These are phyloP conservation scores for Pleomassaria siparia DNA, from an alignment of 2,329 filamentous ascomycete species.

Conservation along the genomic window DNA sequence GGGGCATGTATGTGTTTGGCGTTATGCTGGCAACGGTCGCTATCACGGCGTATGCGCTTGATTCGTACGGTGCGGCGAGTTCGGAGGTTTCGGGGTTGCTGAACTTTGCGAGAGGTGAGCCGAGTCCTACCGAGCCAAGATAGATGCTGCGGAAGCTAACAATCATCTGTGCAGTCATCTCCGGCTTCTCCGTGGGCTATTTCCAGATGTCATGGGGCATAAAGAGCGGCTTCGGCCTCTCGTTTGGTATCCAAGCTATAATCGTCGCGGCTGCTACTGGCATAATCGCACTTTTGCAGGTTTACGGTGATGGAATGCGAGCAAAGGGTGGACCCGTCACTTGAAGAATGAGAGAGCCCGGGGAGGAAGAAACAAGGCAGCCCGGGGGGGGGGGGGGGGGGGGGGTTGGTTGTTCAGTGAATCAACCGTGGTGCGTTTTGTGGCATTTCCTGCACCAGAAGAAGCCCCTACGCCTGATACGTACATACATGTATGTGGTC, in stretches of 20 bases:
- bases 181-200: conserved; percentile 39
- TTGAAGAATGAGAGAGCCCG: neutral
- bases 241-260: conserved; percentile 39
- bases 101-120: conserved; percentile 35
- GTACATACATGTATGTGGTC: too few species aligned
- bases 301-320: conserved; percentile 30
- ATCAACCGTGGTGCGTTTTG: too few species aligned
- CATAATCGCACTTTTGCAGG: conserved; percentile 30
- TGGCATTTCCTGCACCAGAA: too few species aligned
- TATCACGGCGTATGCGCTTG: conserved; percentile 39
- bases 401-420: too few species aligned
- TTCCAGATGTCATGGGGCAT: conserved; percentile 40
- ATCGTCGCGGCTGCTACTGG: conserved; percentile 32
- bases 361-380: neutral
- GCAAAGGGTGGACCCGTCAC: conserved; percentile 22
- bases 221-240: conserved; percentile 30
- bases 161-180: conserved; percentile 18
- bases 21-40: conserved; percentile 36
- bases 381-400: too few species aligned
- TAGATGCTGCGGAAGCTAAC: neutral
- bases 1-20: conserved; percentile 39
- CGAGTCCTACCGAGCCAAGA: neutral
- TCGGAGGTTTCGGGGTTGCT: conserved; percentile 36
- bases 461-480: too few species aligned
- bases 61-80: conserved; percentile 36